Evolutionary conservation across 1,284 basidiomycete genomes (phyloP).

Genomic region (Apiotrichum laibachii): DNA sequence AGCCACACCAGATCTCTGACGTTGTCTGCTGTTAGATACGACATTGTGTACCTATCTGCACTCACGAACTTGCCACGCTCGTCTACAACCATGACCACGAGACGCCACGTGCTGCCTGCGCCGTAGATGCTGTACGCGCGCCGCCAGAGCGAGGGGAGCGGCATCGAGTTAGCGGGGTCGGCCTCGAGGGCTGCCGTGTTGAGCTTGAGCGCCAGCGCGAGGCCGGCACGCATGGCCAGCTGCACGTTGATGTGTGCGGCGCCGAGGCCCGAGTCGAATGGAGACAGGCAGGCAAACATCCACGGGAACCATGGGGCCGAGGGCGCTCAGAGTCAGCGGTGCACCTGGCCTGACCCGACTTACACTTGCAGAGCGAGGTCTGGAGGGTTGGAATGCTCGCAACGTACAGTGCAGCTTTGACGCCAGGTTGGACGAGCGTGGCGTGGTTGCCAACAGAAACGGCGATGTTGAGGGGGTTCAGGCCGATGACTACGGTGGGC

Average conservation of each 20-base stretch:
- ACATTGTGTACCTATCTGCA: no score
- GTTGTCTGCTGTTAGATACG: neutral
- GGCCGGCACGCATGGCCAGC: neutral
- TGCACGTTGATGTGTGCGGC: neutral
- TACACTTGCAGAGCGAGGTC: neutral
- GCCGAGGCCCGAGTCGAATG: neutral
- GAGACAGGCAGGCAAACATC: neutral
- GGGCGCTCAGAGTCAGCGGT: neutral
- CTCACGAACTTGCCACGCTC: neutral
- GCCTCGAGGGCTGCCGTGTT: neutral
- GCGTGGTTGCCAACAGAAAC: neutral
- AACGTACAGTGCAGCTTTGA: neutral
- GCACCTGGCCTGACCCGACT: neutral
- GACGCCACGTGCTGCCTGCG: neutral
- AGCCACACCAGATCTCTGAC: conserved; percentile 8
- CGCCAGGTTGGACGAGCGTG: neutral
- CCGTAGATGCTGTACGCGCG: neutral
- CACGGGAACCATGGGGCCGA: conserved; percentile 7
- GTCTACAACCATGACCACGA: neutral
- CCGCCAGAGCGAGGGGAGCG: neutral
- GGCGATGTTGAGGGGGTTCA: neutral
- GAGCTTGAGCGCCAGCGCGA: neutral
- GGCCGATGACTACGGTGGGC: neutral
- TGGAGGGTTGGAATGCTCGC: neutral
- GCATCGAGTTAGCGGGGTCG: neutral